A percentile compares a stretch with the other conserved stretches of the same genome.
These are phyloP conservation scores for Talaromyces sp. DNA, from an alignment of 2,329 filamentous ascomycete genomes.

Conservation along the genomic window DNA sequence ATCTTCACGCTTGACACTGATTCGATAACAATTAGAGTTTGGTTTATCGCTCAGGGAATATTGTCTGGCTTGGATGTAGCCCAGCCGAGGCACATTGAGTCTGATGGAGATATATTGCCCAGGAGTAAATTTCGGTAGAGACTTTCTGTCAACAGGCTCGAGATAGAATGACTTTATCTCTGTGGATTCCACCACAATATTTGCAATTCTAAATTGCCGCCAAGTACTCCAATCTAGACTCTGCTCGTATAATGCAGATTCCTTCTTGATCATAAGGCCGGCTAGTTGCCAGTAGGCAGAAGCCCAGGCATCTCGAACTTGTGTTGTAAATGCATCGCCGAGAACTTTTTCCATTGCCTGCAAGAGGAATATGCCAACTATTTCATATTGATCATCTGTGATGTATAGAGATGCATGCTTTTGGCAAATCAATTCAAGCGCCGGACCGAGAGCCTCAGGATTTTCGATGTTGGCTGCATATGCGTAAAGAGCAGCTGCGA, in stretches of 20 bases:
- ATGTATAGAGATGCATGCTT: constrained; percentile 71
- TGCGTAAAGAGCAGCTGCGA: constrained; percentile 64
- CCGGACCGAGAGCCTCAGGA: constrained; percentile 53
- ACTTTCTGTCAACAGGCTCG: constrained; percentile 52
- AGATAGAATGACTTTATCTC: constrained; percentile 64
- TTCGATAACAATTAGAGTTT: background rate
- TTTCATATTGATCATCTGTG: constrained; percentile 63
- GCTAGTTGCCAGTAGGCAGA: constrained; percentile 70
- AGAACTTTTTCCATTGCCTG: constrained; percentile 64
- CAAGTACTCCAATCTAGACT: constrained; percentile 55
- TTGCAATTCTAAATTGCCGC: constrained; percentile 59
- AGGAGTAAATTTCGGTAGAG: constrained; percentile 48
- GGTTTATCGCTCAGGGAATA: constrained; percentile 2
- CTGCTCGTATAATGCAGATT: constrained; percentile 55
- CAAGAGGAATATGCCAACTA: constrained; percentile 66
- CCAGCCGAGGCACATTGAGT: constrained; percentile 51
- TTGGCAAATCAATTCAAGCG: constrained; percentile 66
- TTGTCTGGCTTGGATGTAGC: constrained; percentile 46
- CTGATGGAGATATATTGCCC: constrained; percentile 65
- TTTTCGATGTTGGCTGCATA: constrained; percentile 71
- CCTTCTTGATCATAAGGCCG: constrained; percentile 62
- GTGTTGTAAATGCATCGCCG: constrained; percentile 61
- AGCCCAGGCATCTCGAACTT: constrained; percentile 63
- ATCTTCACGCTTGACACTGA: constrained; percentile 2
- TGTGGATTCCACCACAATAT: constrained; percentile 60